These are phyloP conservation scores for Caryopteris hybrid DNA, from an alignment of 305 asterid genomes.

Conservation along the genomic window DNA sequence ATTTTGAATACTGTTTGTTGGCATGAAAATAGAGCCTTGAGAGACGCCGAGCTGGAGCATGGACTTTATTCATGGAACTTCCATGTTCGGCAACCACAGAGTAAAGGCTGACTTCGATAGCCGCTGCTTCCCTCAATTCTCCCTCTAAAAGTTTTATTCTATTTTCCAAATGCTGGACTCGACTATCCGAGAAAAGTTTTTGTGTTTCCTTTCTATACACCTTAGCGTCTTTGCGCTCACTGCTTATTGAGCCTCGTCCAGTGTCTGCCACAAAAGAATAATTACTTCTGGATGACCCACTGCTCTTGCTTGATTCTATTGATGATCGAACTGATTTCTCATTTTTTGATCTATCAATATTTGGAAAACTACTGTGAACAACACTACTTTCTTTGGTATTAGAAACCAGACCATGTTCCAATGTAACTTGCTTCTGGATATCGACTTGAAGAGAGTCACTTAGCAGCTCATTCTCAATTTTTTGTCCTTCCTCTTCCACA, in stretches of 20 bases:
- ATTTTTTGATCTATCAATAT: conserved; percentile 35
- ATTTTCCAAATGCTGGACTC: conserved; percentile 49
- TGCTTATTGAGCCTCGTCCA: conserved; percentile 14
- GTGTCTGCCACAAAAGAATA: conserved; percentile 20
- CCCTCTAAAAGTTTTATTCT: conserved; percentile 54
- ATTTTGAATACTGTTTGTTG: conserved; percentile 38
- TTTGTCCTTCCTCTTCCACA: conserved; percentile 10
- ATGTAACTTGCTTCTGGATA: conserved; percentile 19
- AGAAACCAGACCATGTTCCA: conserved; percentile 36
- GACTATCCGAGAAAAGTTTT: conserved; percentile 38
- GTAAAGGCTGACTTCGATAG: conserved; percentile 69
- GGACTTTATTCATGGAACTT: conserved; percentile 73
- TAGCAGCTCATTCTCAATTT: not conserved
- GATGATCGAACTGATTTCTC: conserved; percentile 64
- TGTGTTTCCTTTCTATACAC: conserved; percentile 32
- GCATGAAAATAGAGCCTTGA: conserved; percentile 75
- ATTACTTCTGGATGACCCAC: conserved; percentile 32
- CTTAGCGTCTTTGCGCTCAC: conserved; percentile 40
- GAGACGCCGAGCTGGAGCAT: conserved; percentile 86
- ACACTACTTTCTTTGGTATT: too few species aligned
- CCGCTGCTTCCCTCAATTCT: conserved; percentile 84
- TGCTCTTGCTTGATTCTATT: conserved; percentile 42
- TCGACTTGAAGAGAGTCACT: conserved; percentile 10
- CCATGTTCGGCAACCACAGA: conserved; percentile 86
- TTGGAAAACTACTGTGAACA: too few species aligned